Evolutionary conservation across 2,329 filamentous ascomycete genomes (phyloP).

Genomic region (Domatiomyces catenatus): DNA sequence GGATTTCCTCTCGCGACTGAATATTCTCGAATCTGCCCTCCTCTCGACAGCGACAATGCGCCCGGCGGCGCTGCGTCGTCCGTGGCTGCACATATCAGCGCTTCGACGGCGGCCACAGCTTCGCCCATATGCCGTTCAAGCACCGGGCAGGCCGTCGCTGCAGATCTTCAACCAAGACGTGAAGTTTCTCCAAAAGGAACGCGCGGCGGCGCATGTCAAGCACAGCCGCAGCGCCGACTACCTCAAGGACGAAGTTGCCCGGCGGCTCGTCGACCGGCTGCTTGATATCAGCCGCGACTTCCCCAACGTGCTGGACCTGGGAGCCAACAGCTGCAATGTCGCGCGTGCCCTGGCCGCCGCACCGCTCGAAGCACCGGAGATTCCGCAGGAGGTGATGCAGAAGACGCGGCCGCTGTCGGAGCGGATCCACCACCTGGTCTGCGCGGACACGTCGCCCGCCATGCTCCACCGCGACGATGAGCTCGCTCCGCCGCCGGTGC

Average conservation of each 20-base stretch:
- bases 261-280: slow-evolving; percentile 67
- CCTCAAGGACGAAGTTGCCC: slow-evolving; percentile 79
- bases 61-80: slow-evolving; percentile 6
- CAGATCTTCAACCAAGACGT: slow-evolving; percentile 80
- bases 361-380: slow-evolving; percentile 41
- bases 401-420: slow-evolving; percentile 42
- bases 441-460: slow-evolving; percentile 63
- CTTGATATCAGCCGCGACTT: slow-evolving; percentile 87
- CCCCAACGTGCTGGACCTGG: slow-evolving; percentile 71
- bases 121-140: slow-evolving; percentile 58
- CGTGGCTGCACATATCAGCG: slow-evolving; percentile 10
- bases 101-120: slow-evolving; percentile 6
- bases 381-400: slow-evolving; percentile 8
- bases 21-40: slow-evolving; percentile 9
- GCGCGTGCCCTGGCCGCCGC: slow-evolving; percentile 57
- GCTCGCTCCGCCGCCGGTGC: slow-evolving; percentile 45
- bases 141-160: slow-evolving; percentile 59
- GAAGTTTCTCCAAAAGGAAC: slow-evolving; percentile 86
- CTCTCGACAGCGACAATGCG: slow-evolving; percentile 9
- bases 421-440: slow-evolving; percentile 59
- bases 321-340: slow-evolving; percentile 90
- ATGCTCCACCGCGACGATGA: slow-evolving; percentile 65
- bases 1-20: neutral
- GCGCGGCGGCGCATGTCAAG: slow-evolving; percentile 56
- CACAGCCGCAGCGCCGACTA: slow-evolving; percentile 74